A percentile compares a stretch with the other conserved stretches of the same genome.
These are phyloP conservation scores for Pythium rishiriense DNA, from an alignment of 352 stramenopile species.

Conservation along the genomic window DNA sequence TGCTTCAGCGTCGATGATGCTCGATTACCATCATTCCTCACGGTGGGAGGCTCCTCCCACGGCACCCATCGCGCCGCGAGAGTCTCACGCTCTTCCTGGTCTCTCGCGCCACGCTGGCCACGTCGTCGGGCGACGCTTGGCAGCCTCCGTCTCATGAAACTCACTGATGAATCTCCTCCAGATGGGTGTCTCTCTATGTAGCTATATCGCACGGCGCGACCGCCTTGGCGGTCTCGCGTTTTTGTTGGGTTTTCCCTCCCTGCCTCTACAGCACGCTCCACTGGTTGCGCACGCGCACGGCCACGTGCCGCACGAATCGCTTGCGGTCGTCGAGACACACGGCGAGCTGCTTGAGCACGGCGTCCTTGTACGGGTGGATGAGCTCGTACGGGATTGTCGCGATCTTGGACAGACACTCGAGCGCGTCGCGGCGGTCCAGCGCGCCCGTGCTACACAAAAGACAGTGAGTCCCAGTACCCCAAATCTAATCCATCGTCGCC, in stretches of 20 bases:
- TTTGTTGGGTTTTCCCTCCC: too few relatives aligned
- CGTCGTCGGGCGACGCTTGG: background rate
- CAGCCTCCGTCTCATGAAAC: background rate
- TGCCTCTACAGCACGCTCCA: slow-evolving; percentile 80
- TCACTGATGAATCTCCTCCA: background rate
- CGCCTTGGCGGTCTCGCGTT: too few relatives aligned
- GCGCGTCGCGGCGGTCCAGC: slow-evolving; percentile 67
- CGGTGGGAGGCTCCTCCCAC: background rate
- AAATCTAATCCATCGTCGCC: too few relatives aligned
- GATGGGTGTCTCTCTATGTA: slow-evolving; percentile 1
- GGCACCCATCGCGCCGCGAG: too few relatives aligned
- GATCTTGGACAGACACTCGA: slow-evolving; percentile 80
- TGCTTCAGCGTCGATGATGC: too few relatives aligned
- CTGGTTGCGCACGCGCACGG: slow-evolving; percentile 88
- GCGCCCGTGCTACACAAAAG: slow-evolving; percentile 39
- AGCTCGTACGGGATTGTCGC: slow-evolving; percentile 84
- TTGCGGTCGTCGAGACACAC: slow-evolving; percentile 86
- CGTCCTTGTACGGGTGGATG: slow-evolving; percentile 86
- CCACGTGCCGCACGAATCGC: slow-evolving; percentile 83
- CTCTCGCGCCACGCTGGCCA: too few relatives aligned
- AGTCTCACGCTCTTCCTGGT: too few relatives aligned
- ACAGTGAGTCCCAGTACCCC: background rate
- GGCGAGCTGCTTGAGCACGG: slow-evolving; percentile 74
- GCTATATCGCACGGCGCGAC: background rate
- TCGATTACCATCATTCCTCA: slow-evolving; percentile 1